Conservation (phyloP, 345 rosid genomes). For the Excoecaria agallocha region DNA sequence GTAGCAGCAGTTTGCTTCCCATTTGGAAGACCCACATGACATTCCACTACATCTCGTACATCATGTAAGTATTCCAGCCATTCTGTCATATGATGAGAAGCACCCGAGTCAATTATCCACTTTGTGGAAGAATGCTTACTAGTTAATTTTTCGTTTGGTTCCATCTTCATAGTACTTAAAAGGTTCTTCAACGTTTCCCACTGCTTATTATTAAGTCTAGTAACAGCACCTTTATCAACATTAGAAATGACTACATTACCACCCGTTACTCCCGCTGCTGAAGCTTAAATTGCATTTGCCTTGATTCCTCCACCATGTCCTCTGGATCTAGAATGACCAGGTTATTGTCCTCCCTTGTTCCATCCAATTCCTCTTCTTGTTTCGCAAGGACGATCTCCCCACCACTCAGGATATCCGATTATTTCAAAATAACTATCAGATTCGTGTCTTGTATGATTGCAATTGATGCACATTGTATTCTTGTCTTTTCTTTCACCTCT, state of each 20-base stretch:
- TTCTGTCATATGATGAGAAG: slow-evolving; percentile 10
- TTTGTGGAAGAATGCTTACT: background rate
- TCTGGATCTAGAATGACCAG: too few species aligned
- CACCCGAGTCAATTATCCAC: slow-evolving; percentile 12
- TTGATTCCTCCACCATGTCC: background rate
- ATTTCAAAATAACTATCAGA: background rate
- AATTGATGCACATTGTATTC: background rate
- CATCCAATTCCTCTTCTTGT: background rate
- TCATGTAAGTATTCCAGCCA: background rate
- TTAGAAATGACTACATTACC: background rate
- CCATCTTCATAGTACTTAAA: background rate
- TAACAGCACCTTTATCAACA: too few species aligned
- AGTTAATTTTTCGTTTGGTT: background rate
- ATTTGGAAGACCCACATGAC: background rate
- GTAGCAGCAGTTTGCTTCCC: background rate
- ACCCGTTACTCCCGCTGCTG: background rate
- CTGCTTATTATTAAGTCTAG: too few species aligned
- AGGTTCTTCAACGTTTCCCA: background rate
- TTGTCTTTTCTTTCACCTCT: background rate
- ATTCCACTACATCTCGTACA: background rate
- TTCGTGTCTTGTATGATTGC: background rate
- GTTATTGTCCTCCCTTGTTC: too few species aligned
- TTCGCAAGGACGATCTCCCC: background rate
- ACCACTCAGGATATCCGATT: background rate
- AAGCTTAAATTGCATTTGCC: background rate